These are phyloP conservation scores for Globisporangium sylvaticum DNA, from an alignment of 352 stramenopile species.

Conservation along the genomic window DNA sequence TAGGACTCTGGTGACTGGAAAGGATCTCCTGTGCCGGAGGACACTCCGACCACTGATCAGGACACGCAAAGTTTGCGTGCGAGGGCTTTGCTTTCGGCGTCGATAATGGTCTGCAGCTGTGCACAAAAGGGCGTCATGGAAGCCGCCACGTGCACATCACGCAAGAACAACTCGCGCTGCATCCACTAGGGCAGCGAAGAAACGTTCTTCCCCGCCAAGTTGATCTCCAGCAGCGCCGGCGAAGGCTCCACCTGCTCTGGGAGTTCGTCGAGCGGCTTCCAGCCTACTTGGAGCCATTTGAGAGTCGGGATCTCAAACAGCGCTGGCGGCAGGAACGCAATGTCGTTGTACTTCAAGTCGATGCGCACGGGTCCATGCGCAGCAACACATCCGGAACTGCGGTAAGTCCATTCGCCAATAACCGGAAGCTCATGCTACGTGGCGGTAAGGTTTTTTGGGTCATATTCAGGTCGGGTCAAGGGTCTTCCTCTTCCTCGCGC, in stretches of 20 bases:
- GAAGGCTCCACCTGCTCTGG: neutral
- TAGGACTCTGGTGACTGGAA: too few relatives aligned
- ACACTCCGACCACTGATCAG: too few relatives aligned
- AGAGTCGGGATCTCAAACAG: neutral
- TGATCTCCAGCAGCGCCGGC: constrained; percentile 5
- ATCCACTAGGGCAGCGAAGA: neutral
- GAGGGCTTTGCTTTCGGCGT: neutral
- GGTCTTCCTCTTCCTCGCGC: too few relatives aligned
- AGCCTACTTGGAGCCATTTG: neutral
- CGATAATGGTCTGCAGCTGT: neutral
- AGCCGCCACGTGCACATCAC: neutral
- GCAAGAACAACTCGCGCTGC: neutral
- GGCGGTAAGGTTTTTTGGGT: neutral
- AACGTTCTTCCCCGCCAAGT: neutral
- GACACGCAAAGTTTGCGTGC: neutral
- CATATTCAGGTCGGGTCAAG: too few relatives aligned
- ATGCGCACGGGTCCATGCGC: neutral
- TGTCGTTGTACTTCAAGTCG: neutral
- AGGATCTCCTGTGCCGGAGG: too few relatives aligned
- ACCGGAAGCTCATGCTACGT: neutral
- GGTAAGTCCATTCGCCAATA: neutral
- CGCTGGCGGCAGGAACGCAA: neutral
- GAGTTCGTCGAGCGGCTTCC: neutral
- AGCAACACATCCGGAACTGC: neutral
- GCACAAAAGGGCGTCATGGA: neutral